Percentiles rank a stretch among this genome's conserved stretches.
Conservation (phyloP, 805 yeast species). For the Kregervanrija fluxuum region DNA sequence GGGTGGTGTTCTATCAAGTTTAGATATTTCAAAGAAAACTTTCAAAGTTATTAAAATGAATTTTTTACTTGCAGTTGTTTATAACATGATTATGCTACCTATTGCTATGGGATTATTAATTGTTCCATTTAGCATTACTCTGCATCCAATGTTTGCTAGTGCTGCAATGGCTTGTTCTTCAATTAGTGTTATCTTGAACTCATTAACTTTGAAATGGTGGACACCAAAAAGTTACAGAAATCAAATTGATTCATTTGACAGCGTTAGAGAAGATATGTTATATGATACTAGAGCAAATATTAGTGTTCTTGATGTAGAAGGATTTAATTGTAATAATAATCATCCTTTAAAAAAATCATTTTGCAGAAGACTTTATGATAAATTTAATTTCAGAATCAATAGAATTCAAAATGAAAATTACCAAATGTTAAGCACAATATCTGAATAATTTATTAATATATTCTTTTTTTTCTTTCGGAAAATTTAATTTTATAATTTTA, state of each 20-base stretch:
- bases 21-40: conserved; percentile 64
- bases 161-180: conserved; percentile 92
- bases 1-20: conserved; percentile 47
- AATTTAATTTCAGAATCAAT: no score
- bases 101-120: conserved; percentile 88
- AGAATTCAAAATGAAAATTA: no score
- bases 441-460: no score
- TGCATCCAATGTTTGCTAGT: conserved; percentile 87
- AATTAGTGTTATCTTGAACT: conserved; percentile 77
- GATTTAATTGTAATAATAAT: neutral
- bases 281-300: neutral
- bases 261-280: neutral
- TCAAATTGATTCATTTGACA: neutral
- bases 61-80: conserved; percentile 80
- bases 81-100: conserved; percentile 82
- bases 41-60: conserved; percentile 71
- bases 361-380: no score
- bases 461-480: no score
- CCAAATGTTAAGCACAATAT: no score
- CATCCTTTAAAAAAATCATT: no score
- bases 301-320: conserved; percentile 1
- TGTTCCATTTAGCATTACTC: conserved; percentile 62
- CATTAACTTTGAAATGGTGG: conserved; percentile 68
- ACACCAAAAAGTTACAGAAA: conserved; percentile 13
- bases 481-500: no score